Conservation (phyloP, 1,284 basidiomycete genomes). For the Somion occarium region DNA sequence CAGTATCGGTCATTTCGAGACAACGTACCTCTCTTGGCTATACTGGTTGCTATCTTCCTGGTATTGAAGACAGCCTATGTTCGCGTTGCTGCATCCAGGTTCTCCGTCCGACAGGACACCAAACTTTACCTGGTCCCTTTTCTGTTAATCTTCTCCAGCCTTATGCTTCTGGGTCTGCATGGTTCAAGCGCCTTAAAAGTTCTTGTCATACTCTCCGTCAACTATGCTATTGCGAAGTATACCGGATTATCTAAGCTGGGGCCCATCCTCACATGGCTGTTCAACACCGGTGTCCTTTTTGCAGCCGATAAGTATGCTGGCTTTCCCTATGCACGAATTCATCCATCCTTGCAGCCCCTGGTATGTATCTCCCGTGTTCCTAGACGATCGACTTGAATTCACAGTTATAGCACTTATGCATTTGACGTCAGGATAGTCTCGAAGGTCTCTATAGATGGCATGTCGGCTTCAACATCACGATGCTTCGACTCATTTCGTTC, state of each 20-base stretch:
- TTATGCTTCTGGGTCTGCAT: conserved; percentile 79
- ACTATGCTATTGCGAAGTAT: conserved; percentile 64
- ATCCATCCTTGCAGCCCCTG: conserved; percentile 48
- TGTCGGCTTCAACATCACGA: conserved; percentile 94
- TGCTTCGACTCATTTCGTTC: conserved; percentile 92
- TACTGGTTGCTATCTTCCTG: conserved; percentile 46
- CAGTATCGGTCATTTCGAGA: conserved; percentile 83
- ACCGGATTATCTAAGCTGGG: conserved; percentile 39
- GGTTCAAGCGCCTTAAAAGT: conserved; percentile 86
- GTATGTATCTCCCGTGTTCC: conserved; percentile 39
- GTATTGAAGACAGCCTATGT: conserved; percentile 35
- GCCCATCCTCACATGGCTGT: conserved; percentile 64
- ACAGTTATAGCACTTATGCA: conserved; percentile 1
- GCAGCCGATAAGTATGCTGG: conserved; percentile 77
- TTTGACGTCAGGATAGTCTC: conserved; percentile 54
- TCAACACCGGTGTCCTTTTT: conserved; percentile 76
- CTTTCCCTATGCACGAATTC: conserved; percentile 62
- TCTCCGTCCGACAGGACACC: not conserved
- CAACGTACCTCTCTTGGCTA: conserved; percentile 60
- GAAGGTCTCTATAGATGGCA: conserved; percentile 84
- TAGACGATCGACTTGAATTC: not conserved
- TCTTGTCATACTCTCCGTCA: conserved; percentile 60
- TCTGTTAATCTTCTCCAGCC: conserved; percentile 41
- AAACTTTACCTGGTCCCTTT: conserved; percentile 24
- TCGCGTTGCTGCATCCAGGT: conserved; percentile 1